These are phyloP conservation scores for Coemansia sp. DNA, from an alignment of 192 early-diverging fungal genomes.

Conservation along the genomic window DNA sequence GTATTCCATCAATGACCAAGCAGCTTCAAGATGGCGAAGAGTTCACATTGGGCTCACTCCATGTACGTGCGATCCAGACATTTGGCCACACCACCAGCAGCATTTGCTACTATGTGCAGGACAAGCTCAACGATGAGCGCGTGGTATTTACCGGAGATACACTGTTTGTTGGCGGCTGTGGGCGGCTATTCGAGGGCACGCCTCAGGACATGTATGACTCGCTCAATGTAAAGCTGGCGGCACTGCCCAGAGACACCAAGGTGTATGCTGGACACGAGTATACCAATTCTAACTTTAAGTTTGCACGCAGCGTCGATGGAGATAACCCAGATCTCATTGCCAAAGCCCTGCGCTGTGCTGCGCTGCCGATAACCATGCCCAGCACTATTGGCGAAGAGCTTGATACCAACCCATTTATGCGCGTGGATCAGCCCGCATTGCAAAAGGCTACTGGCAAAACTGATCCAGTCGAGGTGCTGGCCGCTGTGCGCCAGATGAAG, in stretches of 20 bases:
- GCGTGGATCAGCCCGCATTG: conserved; percentile 66
- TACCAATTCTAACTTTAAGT: conserved; percentile 69
- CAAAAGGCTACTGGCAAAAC: conserved; percentile 59
- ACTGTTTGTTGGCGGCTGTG: conserved; percentile 82
- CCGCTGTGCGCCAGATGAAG: conserved; percentile 76
- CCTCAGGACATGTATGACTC: conserved; percentile 81
- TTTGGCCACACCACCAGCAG: conserved; percentile 86
- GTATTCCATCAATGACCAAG: conserved; percentile 77
- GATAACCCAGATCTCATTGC: conserved; percentile 66
- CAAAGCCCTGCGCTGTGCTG: conserved; percentile 65
- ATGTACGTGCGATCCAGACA: conserved; percentile 73
- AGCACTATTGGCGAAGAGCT: conserved; percentile 88
- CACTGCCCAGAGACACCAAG: conserved; percentile 74
- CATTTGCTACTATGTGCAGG: conserved; percentile 79
- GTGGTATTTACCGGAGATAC: conserved; percentile 92
- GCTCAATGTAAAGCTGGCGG: conserved; percentile 65
- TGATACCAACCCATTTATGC: conserved; percentile 86
- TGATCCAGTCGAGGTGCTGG: conserved; percentile 75
- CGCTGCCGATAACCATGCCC: conserved; percentile 66
- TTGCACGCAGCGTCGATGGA: conserved; percentile 78
- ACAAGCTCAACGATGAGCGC: conserved; percentile 54
- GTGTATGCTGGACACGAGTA: conserved; percentile 97
- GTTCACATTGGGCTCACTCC: conserved; percentile 74
- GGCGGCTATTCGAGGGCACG: conserved; percentile 91
- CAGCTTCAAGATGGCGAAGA: conserved; percentile 69